Evolutionary conservation across 2,329 filamentous ascomycete genomes (phyloP).

Genomic region (Pleochaeta shiraiana): DNA sequence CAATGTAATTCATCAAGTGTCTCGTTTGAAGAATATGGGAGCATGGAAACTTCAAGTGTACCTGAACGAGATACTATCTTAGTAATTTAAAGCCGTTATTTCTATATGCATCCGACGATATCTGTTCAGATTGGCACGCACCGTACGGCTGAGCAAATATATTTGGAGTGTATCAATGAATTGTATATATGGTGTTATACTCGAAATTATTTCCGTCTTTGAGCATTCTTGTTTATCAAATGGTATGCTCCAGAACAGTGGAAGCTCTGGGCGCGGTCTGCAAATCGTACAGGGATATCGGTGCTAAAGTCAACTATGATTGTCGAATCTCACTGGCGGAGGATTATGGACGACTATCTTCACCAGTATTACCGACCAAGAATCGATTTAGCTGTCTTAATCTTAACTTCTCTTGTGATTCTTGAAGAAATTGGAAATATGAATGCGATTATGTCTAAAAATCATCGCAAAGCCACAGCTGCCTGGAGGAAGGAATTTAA

Average conservation of each 20-base stretch:
- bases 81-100: not conserved
- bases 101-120: not conserved
- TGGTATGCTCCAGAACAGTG: not conserved
- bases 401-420: not conserved
- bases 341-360: not conserved
- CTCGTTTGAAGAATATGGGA: not conserved
- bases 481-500: not conserved
- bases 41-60: too few species aligned
- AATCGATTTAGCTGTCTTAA: not conserved
- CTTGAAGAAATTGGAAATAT: not conserved
- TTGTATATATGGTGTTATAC: not conserved
- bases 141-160: not conserved
- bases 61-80: too few species aligned
- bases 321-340: not conserved
- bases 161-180: not conserved
- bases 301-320: not conserved
- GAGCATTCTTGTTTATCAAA: not conserved
- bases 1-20: not conserved
- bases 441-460: not conserved
- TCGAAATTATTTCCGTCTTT: not conserved
- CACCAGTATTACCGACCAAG: not conserved
- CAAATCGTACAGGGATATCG: not conserved
- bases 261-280: not conserved
- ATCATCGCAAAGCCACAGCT: not conserved
- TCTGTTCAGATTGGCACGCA: not conserved